Evolutionary conservation across 164 flowering plant genomes (phyloP).

Genomic region (Amborella trichopoda): DNA sequence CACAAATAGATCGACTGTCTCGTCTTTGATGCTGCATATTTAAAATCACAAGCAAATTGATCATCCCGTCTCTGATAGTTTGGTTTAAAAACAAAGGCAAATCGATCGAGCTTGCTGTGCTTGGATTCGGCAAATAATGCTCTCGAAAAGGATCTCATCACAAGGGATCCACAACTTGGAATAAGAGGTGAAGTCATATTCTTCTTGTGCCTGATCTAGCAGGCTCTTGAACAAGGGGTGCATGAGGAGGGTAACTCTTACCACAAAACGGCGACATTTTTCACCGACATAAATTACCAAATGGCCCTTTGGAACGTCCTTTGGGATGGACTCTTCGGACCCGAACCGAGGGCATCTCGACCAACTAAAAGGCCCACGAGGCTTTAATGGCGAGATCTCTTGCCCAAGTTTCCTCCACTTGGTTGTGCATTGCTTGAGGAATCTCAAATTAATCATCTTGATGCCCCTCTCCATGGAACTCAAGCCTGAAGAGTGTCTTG

Average conservation of each 20-base stretch:
- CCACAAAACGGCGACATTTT: constrained; percentile 46
- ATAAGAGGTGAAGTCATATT: constrained; percentile 40
- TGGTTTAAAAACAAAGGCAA: constrained; percentile 21
- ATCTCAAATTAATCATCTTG: constrained; percentile 24
- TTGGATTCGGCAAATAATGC: constrained; percentile 40
- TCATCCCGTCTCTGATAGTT: too few relatives aligned
- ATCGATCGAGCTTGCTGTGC: constrained; percentile 17
- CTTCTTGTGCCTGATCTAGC: constrained; percentile 73
- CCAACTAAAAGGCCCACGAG: constrained; percentile 19
- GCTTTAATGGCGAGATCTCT: constrained; percentile 22
- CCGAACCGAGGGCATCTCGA: constrained; percentile 23
- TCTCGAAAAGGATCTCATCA: constrained; percentile 50
- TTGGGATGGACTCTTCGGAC: constrained; percentile 37
- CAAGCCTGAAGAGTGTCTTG: too few relatives aligned
- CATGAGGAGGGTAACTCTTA: constrained; percentile 50
- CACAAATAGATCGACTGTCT: too few relatives aligned
- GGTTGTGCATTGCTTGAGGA: constrained; percentile 24
- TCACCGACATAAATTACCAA: constrained; percentile 81
- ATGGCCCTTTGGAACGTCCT: constrained; percentile 87
- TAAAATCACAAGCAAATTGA: constrained; percentile 3
- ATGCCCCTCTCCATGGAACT: neutral
- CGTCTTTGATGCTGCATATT: too few relatives aligned
- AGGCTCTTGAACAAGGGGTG: constrained; percentile 66
- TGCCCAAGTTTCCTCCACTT: constrained; percentile 46
- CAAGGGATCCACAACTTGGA: constrained; percentile 75